Evolutionary conservation across 495 filamentous ascomycete species (phyloP), one percentile per base, ranked within the genome.

Genomic region (Xylaria sp.): DNA sequence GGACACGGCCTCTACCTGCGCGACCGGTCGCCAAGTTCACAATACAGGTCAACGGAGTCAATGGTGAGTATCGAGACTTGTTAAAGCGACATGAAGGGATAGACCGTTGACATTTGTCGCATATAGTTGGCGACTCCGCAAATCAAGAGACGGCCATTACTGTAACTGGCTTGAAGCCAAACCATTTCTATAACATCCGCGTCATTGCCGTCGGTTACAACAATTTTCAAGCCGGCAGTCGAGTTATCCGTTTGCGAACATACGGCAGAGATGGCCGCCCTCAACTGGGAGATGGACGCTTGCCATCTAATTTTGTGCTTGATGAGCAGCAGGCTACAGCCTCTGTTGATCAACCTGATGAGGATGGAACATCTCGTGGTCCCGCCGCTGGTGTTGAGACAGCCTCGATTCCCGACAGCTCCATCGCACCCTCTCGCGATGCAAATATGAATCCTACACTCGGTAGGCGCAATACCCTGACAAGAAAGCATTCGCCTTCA

Each of bases 1-100:
- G 95, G 94, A 94, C 93, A 65, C 87, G 92, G 62, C 90, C 92
- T 1, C 90, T 92, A 52, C 87, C 90, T 76, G 90, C 90, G 66
- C 90, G 92, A 69, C 91, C 92, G 15, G 91, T 95, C 63, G 85
- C 92, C 17, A 96, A 94, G 82, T 93, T 97, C 78, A 88, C 95
- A 29, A 94, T 99, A 46, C 93, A 97, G 74, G 90, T 98, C 67
- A 98, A 99, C 77, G 95, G 95, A 43, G 90, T 93, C 43, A 94
- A 94, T 82, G 93, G 94, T 97, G 81, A 80, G 87, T 82, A 26
- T 50, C 15, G 50, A 35, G 26, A 31, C 29, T 31, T n/a, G 12
- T 17, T n/a, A 12, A 40, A 26, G 61, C 8, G 12, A 1, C 29
- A n/a, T 68, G 37, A 52, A 57, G 53, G 61, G 33, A 58, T 61